Conservation (phyloP, 257 asterid species). For the Parsonsia alboflavescens region DNA sequence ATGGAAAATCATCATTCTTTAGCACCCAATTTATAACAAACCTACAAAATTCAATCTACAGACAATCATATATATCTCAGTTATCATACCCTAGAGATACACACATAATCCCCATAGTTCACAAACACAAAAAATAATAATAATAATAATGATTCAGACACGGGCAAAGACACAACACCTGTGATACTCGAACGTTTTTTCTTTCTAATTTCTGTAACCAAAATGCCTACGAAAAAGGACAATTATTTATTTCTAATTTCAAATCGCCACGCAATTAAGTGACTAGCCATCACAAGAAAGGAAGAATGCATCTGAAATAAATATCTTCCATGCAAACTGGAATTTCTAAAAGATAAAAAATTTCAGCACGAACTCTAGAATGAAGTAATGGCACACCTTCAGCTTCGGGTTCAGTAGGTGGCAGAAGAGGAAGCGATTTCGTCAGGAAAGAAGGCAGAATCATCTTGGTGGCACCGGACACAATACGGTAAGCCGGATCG, state of each 20-base stretch:
- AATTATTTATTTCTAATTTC: neutral
- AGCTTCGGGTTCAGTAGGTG: neutral
- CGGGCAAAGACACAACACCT: neutral
- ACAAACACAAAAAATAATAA: too few species aligned
- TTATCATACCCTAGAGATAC: neutral
- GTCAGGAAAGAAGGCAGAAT: conserved; percentile 32
- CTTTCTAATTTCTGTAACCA: too few species aligned
- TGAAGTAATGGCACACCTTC: conserved; percentile 14
- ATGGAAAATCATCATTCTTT: neutral
- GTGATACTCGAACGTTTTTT: neutral
- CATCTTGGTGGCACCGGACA: conserved; percentile 32
- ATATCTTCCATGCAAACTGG: neutral
- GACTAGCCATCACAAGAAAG: neutral
- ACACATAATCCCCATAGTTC: neutral
- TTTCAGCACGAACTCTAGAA: neutral
- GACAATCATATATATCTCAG: neutral
- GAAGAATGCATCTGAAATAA: neutral
- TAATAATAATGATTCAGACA: neutral
- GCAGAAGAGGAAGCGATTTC: conserved; percentile 22
- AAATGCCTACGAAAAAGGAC: too few species aligned
- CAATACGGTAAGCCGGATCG: conserved; percentile 44
- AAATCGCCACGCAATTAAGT: too few species aligned
- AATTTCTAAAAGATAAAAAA: neutral
- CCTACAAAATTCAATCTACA: neutral
- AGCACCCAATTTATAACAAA: neutral